Evolutionary conservation across 345 rosid species (phyloP), one percentile per base, ranked within the genome.

Genomic region (Boechera stricta): DNA sequence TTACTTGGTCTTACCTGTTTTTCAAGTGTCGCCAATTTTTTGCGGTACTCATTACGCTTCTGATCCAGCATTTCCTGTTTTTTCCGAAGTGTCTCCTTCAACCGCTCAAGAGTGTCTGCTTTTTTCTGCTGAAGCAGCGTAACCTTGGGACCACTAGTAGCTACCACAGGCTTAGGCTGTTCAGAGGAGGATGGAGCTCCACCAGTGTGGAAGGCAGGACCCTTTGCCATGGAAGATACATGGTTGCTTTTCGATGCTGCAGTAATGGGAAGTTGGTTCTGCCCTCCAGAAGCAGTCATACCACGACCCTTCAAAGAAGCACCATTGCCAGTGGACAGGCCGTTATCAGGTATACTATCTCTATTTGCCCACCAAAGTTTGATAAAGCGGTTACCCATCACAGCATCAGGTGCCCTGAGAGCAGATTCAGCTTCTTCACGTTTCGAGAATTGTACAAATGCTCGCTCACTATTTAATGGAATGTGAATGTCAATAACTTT

Each of bases 291-390:
- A 75, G 82, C 73, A 64, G 82, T 48, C 72, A 62, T 72, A 72
- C 82, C 84, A 64, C 59, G 80, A 10, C 88, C 79, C 79, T 87
- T 77, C 71, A 73, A 45, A 49, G 84, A 79, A 69, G 68, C 57
- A 56, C 84, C 78, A 70, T 42, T 79, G 44, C 84, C 85, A 81
- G 81, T 80, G 67, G 84, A 78, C 49, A 76, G 39, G 54, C 85
- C 87, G 76, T 82, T 89, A 83, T 87, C 92, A 57, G 83, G 86
- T 73, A 91, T 81, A 77, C 83, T 91, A 84, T 95, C 99, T 44
- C 98, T 89, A 81, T 95, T 95, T 58, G 99, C 98, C 99, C 99
- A 95, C 92, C 91, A 90, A 62, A 95, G 86, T 83, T 88, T 95
- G 83, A 95, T 89, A 83, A 95, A 95, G 59, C 98, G 97, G 82